Conservation (phyloP, 768 basidiomycete genomes). For the Tylopilus balloui region DNA sequence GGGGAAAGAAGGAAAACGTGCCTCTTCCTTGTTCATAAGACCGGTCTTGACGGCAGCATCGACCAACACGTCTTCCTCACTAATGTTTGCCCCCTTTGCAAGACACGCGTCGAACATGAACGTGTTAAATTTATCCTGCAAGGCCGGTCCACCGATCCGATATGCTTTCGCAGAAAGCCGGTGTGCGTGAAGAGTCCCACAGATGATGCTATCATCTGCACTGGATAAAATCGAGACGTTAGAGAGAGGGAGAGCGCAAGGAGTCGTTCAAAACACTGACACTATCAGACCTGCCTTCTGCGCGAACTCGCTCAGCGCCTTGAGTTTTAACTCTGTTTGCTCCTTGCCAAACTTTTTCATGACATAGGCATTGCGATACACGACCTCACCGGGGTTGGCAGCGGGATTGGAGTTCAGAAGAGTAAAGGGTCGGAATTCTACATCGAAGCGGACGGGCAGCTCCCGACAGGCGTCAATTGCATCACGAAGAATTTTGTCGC, state of each 20-base stretch:
- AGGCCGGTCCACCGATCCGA: conserved; percentile 31
- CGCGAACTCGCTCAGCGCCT: conserved; percentile 21
- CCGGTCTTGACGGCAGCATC: conserved; percentile 33
- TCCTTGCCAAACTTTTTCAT: conserved; percentile 26
- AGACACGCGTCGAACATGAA: conserved; percentile 40
- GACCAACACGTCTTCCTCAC: conserved; percentile 33
- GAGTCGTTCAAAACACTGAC: conserved; percentile 14
- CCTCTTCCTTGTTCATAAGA: conserved; percentile 36
- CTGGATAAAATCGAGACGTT: conserved; percentile 18
- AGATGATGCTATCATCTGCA: conserved; percentile 33
- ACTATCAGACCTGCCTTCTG: conserved; percentile 22
- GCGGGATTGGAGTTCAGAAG: conserved; percentile 14
- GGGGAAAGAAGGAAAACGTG: no score
- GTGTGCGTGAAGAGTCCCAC: conserved; percentile 39
- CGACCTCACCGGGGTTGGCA: background rate
- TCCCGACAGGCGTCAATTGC: conserved; percentile 32
- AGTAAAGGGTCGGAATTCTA: conserved; percentile 31
- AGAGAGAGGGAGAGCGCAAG: background rate
- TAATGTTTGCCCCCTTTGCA: conserved; percentile 32
- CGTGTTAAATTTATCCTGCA: conserved; percentile 36
- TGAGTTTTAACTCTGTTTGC: conserved; percentile 21
- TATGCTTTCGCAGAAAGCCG: conserved; percentile 42
- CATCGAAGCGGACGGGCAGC: conserved; percentile 30
- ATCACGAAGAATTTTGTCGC: conserved; percentile 29
- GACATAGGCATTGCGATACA: conserved; percentile 20